A percentile compares a stretch with the other conserved stretches of the same genome.
These are phyloP conservation scores for Paecilomyces dactylethromorphus DNA, from an alignment of 2,329 filamentous ascomycete species.

Conservation along the genomic window DNA sequence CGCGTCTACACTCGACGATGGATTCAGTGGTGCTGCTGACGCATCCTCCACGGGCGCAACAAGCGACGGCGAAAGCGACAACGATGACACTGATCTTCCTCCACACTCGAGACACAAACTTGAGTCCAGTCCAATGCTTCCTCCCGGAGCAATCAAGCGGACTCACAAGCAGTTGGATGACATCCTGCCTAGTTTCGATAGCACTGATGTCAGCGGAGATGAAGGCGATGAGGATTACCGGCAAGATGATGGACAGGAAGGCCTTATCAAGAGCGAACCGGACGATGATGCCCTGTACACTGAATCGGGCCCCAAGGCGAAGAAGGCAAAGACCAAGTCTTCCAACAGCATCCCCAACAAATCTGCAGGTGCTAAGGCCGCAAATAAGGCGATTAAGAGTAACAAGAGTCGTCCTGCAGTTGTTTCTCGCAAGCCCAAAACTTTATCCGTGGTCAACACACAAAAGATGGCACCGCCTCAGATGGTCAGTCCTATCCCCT, in stretches of 20 bases:
- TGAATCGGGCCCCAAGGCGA: slow-evolving; percentile 37
- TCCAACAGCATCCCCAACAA: slow-evolving; percentile 24
- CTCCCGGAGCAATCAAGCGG: slow-evolving; percentile 40
- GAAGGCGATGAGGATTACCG: slow-evolving; percentile 50
- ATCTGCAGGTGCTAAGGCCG: slow-evolving; percentile 21
- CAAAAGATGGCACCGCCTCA: slow-evolving; percentile 30
- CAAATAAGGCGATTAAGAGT: slow-evolving; percentile 22
- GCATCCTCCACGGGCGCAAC: slow-evolving; percentile 76
- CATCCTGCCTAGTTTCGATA: slow-evolving; percentile 51
- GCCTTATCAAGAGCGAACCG: slow-evolving; percentile 48
- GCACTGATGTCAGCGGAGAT: slow-evolving; percentile 56
- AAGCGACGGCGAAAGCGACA: slow-evolving; percentile 64
- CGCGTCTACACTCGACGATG: slow-evolving; percentile 87
- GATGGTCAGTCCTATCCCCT: slow-evolving; percentile 38
- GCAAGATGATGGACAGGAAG: slow-evolving; percentile 48
- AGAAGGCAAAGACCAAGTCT: slow-evolving; percentile 48
- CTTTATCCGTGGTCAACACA: slow-evolving; percentile 9
- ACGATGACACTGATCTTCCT: slow-evolving; percentile 50
- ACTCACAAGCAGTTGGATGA: slow-evolving; percentile 46
- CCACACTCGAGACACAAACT: slow-evolving; percentile 36
- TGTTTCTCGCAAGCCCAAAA: slow-evolving; percentile 34
- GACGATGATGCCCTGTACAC: slow-evolving; percentile 37
- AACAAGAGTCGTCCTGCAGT: slow-evolving; percentile 27
- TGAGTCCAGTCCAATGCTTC: slow-evolving; percentile 36
- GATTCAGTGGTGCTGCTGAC: slow-evolving; percentile 84